Evolutionary conservation across 1,139 yeast genomes (phyloP).

Genomic region (Diutina siamensis): DNA sequence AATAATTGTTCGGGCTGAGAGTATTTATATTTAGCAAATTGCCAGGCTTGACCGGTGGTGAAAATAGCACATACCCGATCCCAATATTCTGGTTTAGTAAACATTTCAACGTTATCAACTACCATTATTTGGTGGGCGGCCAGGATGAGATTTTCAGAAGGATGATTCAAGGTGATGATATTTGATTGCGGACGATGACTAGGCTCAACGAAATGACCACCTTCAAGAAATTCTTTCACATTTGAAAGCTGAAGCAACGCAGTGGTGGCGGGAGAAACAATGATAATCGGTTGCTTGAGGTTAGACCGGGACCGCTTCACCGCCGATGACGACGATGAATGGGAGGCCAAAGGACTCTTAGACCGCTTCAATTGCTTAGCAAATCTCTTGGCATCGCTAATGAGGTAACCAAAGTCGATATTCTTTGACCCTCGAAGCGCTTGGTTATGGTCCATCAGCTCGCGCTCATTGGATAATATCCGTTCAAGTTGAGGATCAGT

Average conservation of each 20-base stretch:
- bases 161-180: slow-evolving; percentile 43
- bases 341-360: slow-evolving; percentile 10
- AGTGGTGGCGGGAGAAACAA: slow-evolving; percentile 91
- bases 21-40: slow-evolving; percentile 79
- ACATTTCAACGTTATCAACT: slow-evolving; percentile 80
- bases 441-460: slow-evolving; percentile 66
- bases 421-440: slow-evolving; percentile 69
- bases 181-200: slow-evolving; percentile 23
- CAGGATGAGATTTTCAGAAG: slow-evolving; percentile 42
- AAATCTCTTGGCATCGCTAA: slow-evolving; percentile 59
- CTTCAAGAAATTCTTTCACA: slow-evolving; percentile 71
- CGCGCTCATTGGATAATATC: slow-evolving; percentile 50
- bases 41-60: slow-evolving; percentile 98
- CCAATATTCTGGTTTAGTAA: slow-evolving; percentile 95
- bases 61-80: slow-evolving; percentile 89
- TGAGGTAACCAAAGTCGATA: slow-evolving; percentile 62
- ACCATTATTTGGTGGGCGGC: slow-evolving; percentile 56
- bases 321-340: neutral
- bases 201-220: slow-evolving; percentile 61
- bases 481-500: slow-evolving; percentile 45
- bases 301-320: neutral
- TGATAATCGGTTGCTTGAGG: slow-evolving; percentile 52
- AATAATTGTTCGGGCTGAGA: slow-evolving; percentile 63
- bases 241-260: slow-evolving; percentile 73
- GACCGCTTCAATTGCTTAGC: slow-evolving; percentile 41